Base-by-base conservation (phyloP, 352 stramenopile genomes). In the Phytophthora cryptogea region DNA sequence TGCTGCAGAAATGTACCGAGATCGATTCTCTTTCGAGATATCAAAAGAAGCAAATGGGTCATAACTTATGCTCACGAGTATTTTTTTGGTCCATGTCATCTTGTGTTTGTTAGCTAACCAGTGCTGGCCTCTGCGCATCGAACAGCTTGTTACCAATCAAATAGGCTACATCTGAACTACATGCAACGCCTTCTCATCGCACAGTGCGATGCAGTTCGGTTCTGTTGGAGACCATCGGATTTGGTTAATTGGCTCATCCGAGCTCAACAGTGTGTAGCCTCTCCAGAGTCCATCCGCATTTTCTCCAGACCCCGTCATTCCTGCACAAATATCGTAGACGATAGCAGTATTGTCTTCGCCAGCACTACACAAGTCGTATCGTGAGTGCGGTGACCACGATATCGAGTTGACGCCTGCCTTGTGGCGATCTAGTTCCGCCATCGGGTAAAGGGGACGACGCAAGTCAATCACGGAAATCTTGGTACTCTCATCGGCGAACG, bases 401-500 rank as follows among this genome's bases (percentile, higher is more conserved):
- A 98, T 91, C 11, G 95, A 96, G 80, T 99, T 99, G 5, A 99
- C 90, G 23, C 72, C 86, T 8, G 80, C 91, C 23, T 76, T 76
- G 76, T 99, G 96, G 39, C 96, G 87, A 40, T 86, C 87, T 8
- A 99, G 75, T 67, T 98, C 92, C 13, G 94, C 87, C 26, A 99
- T 88, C 0, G 96, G 91, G 20, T 86, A 78, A 28, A 80, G 78
- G n/a, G 94, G 88, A 30, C 98, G 86, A 43, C 97, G 91, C 50
- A 98, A 80, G 73, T 99, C 97, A n/a, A 99, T 79, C 43, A 99
- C 88, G 7, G 98, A 86, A 4, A 97, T 96, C 35, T 86, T 96
- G 11, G 82, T 63, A 39, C 87, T 97, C 54, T 98, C 93, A 2
- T 96, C 85, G 17, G 92, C 81, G 45, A 99, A 97, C 0, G 92